phyloP scores from a whole-genome alignment of 2,329 filamentous ascomycete genomes.

The Erysiphe neolycopersici region DNA sequence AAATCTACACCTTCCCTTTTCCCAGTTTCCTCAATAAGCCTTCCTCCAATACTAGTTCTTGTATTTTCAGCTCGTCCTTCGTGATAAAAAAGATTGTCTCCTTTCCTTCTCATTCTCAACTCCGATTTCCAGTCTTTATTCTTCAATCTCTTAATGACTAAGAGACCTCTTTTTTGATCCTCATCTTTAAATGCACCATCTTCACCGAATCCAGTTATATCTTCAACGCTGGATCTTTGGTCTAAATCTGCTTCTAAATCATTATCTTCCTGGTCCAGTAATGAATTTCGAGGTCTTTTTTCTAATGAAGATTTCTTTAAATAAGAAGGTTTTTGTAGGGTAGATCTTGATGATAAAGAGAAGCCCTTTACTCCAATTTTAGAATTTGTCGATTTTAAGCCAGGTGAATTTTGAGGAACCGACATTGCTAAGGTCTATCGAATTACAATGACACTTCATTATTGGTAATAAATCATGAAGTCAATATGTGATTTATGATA shows the following conservation, averaged over 20 bases:
- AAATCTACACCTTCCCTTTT: conserved; percentile 18
- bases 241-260: background rate
- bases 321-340: conserved; percentile 1
- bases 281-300: conserved; percentile 17
- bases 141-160: conserved; percentile 29
- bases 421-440: conserved; percentile 4
- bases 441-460: no score
- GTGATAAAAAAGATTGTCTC: conserved; percentile 28
- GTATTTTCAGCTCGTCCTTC: conserved; percentile 23
- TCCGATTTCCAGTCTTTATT: conserved; percentile 39
- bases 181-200: conserved; percentile 17
- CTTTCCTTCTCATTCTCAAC: conserved; percentile 15
- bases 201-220: conserved; percentile 23
- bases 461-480: no score
- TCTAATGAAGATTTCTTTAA: conserved; percentile 10
- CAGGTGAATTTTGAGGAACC: conserved; percentile 6
- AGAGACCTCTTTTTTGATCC: conserved; percentile 13
- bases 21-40: conserved; percentile 7
- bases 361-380: conserved; percentile 15
- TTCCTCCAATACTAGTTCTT: conserved; percentile 11
- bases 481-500: no score
- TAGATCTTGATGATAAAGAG: conserved; percentile 15
- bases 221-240: conserved; percentile 9
- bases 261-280: conserved; percentile 21
- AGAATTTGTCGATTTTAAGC: conserved; percentile 5